Conservation (phyloP, 2,329 filamentous ascomycete species). For the Pseudogymnoascus sp. region DNA sequence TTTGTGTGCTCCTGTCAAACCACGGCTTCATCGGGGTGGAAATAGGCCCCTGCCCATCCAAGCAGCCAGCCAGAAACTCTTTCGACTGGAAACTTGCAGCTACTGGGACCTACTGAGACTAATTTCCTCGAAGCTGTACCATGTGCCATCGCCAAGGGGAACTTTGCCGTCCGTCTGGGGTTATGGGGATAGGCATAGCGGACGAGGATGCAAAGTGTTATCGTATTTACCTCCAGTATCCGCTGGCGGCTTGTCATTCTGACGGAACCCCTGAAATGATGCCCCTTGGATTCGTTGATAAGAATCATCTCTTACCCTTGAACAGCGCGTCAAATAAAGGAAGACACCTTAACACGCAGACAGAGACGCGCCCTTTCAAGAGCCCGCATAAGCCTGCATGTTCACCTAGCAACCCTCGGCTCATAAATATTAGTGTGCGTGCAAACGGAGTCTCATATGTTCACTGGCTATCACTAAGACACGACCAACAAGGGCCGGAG, state of each 20-base stretch:
- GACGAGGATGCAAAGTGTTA: neutral
- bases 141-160: neutral
- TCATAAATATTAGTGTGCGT: neutral
- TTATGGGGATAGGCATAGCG: neutral
- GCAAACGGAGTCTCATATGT: constrained; percentile 37
- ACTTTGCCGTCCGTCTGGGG: neutral
- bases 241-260: neutral
- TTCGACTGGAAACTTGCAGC: constrained; percentile 11
- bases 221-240: constrained; percentile 1
- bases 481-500: constrained; percentile 37
- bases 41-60: constrained; percentile 19
- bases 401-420: constrained; percentile 8
- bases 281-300: constrained; percentile 7
- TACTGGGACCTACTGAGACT: constrained; percentile 9
- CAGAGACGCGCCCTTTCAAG: constrained; percentile 30
- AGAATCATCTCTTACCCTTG: constrained; percentile 29
- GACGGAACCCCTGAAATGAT: neutral
- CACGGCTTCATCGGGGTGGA: constrained; percentile 19
- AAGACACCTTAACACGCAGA: constrained; percentile 32
- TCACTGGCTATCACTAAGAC: constrained; percentile 33
- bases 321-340: neutral
- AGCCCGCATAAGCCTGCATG: constrained; percentile 27
- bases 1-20: constrained; percentile 27
- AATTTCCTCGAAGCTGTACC: constrained; percentile 6
- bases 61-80: constrained; percentile 19